These are phyloP conservation scores for Gaertneriomyces semiglobifer DNA, from an alignment of 192 early-diverging fungal species.

Conservation along the genomic window DNA sequence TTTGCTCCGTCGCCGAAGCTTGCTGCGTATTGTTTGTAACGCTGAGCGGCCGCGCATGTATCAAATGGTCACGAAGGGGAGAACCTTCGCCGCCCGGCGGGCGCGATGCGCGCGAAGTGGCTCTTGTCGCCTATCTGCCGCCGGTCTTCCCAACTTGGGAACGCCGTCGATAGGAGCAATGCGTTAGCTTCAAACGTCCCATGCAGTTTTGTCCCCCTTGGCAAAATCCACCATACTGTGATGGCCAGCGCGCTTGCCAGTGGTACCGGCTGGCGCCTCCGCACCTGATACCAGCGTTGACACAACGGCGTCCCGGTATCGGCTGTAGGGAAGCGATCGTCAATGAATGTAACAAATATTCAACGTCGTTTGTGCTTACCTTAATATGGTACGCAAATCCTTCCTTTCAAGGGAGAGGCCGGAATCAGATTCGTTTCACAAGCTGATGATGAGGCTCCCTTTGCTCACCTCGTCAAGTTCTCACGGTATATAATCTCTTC, in stretches of 20 bases:
- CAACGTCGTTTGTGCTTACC: conserved; percentile 7
- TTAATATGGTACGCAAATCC: conserved; percentile 37
- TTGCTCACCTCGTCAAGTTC: conserved; percentile 41
- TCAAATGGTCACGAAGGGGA: too few species aligned
- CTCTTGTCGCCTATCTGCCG: too few species aligned
- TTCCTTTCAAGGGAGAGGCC: conserved; percentile 15
- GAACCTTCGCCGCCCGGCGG: too few species aligned
- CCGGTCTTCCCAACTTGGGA: too few species aligned
- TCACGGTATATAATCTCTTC: conserved; percentile 76
- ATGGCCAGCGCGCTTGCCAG: not conserved
- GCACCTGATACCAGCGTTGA: conserved; percentile 17
- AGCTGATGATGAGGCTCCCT: not conserved
- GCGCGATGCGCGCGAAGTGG: too few species aligned
- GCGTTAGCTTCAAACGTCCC: too few species aligned
- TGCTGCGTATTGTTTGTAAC: too few species aligned
- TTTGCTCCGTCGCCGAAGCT: too few species aligned
- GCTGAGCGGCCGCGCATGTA: too few species aligned
- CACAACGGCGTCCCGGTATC: conserved; percentile 37
- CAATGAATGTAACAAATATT: not conserved
- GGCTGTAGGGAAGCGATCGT: conserved; percentile 6
- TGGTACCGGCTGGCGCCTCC: conserved; percentile 1
- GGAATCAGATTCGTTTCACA: not conserved
- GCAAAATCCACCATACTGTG: too few species aligned
- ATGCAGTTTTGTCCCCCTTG: too few species aligned
- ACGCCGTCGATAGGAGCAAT: too few species aligned